These are phyloP conservation scores for Colletotrichum scovillei DNA, from an alignment of 2,329 filamentous ascomycete genomes.

Conservation along the genomic window DNA sequence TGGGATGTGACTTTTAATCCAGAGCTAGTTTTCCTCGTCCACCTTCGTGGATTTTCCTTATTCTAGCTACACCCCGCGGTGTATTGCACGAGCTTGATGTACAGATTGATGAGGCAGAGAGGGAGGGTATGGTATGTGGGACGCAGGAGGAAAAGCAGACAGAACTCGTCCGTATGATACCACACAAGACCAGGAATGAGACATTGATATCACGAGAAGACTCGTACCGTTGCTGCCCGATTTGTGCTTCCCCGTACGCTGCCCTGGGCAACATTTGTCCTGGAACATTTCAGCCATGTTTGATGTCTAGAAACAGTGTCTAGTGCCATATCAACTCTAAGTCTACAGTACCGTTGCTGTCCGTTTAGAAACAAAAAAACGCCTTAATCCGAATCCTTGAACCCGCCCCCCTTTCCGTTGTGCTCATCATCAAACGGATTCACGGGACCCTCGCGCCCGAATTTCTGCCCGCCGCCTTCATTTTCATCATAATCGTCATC, in stretches of 20 bases:
- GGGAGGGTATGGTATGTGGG: conserved; percentile 10
- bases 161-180: conserved; percentile 32
- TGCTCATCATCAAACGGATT: conserved; percentile 6
- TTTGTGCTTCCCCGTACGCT: not conserved
- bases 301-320: not conserved
- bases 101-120: conserved; percentile 9
- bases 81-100: conserved; percentile 15
- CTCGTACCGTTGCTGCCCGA: not conserved
- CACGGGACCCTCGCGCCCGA: not conserved
- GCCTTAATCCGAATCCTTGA: conserved; percentile 18
- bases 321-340: not conserved
- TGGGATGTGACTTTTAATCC: conserved; percentile 4
- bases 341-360: conserved; percentile 4
- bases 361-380: not conserved
- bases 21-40: not conserved
- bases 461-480: conserved; percentile 25
- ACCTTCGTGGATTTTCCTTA: not conserved
- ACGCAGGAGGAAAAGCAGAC: conserved; percentile 25
- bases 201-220: conserved; percentile 20
- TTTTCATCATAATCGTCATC: conserved; percentile 47
- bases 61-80: not conserved
- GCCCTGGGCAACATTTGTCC: not conserved
- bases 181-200: conserved; percentile 30
- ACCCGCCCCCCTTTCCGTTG: not conserved
- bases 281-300: not conserved